phyloP scores from a whole-genome alignment of 1,284 basidiomycete genomes.

The Kalmanozyma brasiliensis region DNA sequence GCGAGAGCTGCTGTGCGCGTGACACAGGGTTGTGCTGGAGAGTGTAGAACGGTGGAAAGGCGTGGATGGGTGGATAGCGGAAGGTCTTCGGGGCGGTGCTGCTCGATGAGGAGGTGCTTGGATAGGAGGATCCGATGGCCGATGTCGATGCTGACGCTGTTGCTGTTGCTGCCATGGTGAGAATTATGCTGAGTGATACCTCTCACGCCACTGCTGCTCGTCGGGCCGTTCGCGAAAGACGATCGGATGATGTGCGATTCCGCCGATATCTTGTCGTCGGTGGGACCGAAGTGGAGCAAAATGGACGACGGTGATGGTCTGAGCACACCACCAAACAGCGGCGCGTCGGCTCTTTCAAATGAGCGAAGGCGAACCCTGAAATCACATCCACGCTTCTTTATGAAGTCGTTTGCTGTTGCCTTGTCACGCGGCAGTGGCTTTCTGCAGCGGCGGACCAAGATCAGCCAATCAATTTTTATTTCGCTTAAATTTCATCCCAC shows the following conservation, averaged over 20 bases:
- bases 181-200: neutral
- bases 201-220: neutral
- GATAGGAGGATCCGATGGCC: constrained; percentile 10
- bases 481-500: constrained; percentile 1
- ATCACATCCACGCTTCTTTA: no score
- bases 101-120: neutral
- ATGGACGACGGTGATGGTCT: no score
- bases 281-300: no score
- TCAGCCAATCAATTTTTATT: constrained; percentile 7
- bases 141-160: neutral
- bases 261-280: no score
- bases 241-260: no score
- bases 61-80: constrained; percentile 70
- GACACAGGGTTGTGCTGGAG: constrained; percentile 71
- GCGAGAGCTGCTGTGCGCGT: constrained; percentile 69
- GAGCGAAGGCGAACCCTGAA: neutral
- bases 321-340: constrained; percentile 4
- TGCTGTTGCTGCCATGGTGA: constrained; percentile 6
- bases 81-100: constrained; percentile 46
- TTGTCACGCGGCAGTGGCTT: constrained; percentile 2
- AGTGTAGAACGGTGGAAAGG: constrained; percentile 73
- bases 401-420: neutral
- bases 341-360: no score
- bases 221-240: no score
- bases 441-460: neutral